Evolutionary conservation across 2,329 filamentous ascomycete genomes (phyloP), one percentile per base, ranked within the genome.

Genomic region (Epicoccum nigrum): DNA sequence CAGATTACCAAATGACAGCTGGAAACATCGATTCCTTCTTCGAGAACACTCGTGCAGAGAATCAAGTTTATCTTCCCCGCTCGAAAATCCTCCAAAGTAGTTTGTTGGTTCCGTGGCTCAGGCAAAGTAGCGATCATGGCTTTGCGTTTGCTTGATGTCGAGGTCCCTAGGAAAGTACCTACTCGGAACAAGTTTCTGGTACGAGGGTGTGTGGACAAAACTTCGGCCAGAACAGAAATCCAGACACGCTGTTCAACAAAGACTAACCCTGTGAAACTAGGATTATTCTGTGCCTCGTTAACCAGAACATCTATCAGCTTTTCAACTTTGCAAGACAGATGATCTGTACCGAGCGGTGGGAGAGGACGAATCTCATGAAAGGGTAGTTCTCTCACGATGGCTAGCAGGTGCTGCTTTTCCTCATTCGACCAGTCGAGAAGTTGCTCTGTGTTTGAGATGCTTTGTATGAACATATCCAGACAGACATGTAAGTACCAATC

Each of bases 1-100:
- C 84, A 86, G 11, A 88, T 76, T 1, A 89, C 85, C 17, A 86
- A 61, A 60, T 86, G 83, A 59, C 86, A 88, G 3, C 81, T 81
- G n/a, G 81, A 79, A 2, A 86, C 73, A 59, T 86, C 84, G 23
- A 86, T 82, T 0, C 83, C 83, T 69, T 86, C 83, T 66, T 86
- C 83, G 2, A 85, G 72, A 0, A 84, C 83, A 44, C 77, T 80
- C 0, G 83, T 86, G 0, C 81, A 75, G 15, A 86, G 67, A 28
- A 86, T 78, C n/a, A 86, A 60, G 50, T 85, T 85, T 37, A 77
- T 82, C 13, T 67, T 70, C 2, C 83, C 82, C 9, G 62, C 64
- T 8, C 77, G 75, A 42, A 86, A 82, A n/a, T 83, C 78, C 7
- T 79, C 74, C 1, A 87, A 71, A 1, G 81, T 81, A 23, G 75